Evolutionary conservation across 2,329 filamentous ascomycete species (phyloP).

Genomic region (Didymella sp.): DNA sequence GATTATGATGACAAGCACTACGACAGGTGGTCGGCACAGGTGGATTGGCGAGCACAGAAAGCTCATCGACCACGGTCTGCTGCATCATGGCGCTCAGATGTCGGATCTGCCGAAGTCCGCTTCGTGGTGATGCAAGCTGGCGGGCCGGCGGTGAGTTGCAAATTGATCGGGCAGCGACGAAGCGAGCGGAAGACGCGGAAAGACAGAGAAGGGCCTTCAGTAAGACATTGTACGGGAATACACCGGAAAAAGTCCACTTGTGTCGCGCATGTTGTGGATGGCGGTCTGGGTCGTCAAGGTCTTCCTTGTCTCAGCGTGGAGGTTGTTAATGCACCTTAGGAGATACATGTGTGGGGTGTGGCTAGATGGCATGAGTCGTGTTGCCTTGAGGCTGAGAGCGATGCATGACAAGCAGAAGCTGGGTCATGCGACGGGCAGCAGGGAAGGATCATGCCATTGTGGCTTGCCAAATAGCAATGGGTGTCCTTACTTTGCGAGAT

Average conservation of each 20-base stretch:
- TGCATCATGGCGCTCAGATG: background rate
- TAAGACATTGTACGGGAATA: constrained; percentile 27
- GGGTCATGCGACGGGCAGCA: constrained; percentile 27
- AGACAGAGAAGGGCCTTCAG: constrained; percentile 17
- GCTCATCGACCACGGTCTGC: background rate
- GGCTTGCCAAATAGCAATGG: constrained; percentile 26
- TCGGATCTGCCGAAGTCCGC: constrained; percentile 3
- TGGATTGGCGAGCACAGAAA: background rate
- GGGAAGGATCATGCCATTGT: constrained; percentile 22
- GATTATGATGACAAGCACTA: background rate
- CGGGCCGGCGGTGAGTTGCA: constrained; percentile 19
- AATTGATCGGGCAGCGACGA: constrained; percentile 23
- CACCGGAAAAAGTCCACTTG: constrained; percentile 18
- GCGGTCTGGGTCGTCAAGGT: constrained; percentile 26
- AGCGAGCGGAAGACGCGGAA: constrained; percentile 28
- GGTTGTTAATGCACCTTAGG: constrained; percentile 16
- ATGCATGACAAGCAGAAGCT: constrained; percentile 12
- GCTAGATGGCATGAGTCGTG: constrained; percentile 21
- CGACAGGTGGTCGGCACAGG: background rate
- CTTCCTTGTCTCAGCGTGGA: constrained; percentile 22
- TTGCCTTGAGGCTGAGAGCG: constrained; percentile 3
- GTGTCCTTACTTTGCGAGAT: constrained; percentile 24
- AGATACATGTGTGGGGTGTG: constrained; percentile 19
- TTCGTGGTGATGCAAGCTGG: constrained; percentile 14
- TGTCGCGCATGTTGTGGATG: constrained; percentile 25